Base-by-base conservation (phyloP, 1,139 yeast genomes). In the Keqinozyma sinolaborantium region DNA sequence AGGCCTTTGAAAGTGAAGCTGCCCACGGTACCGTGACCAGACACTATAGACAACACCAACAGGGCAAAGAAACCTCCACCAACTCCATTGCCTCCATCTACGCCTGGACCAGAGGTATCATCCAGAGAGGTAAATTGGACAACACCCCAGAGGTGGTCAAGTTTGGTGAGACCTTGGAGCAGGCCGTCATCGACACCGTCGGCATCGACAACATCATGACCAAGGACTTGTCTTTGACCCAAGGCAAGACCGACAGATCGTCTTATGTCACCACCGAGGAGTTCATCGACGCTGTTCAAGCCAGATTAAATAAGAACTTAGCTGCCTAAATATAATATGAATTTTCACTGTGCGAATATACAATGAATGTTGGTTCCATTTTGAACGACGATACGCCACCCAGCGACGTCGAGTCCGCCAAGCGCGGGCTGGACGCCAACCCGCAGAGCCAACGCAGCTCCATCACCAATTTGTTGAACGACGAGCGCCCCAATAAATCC, bases 1-100 rank as follows among this genome's bases (percentile, higher is more conserved):
- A 84, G 67, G 83, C 96, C 19, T 88, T 87, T 58, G 97, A 90
- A 70, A 74, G 94, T 38, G 97, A 90, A 65, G 97, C 97, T 40
- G 97, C 97, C 16, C 97, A 90, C 59, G 97, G 97, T 38, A 90
- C 97, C 26, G 97, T 90, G 45, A 90, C 97, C 38, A 84, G 97
- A 66, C 97, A 90, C 60, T 90, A 72, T 70, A 82, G 97, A 69
- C 94, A 83, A 64, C 85, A 86, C 61, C 97, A 90, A 65, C 83
- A 83, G 62, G 97, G 97, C 48, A 84, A 87, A 60, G 96, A 88
- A 66, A 90, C 97, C 21, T 87, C 96, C n/a, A 90, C 97, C 44
- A 90, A 90, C 69, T 88, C 97, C 26, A 90, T 90, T 63, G 97
- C 97, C n/a, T 87, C 96, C 18, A 90, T 90, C 50, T 90, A 82